phyloP scores from a whole-genome alignment of 2,329 filamentous ascomycete species.

The Hymenoscyphus occultus region DNA sequence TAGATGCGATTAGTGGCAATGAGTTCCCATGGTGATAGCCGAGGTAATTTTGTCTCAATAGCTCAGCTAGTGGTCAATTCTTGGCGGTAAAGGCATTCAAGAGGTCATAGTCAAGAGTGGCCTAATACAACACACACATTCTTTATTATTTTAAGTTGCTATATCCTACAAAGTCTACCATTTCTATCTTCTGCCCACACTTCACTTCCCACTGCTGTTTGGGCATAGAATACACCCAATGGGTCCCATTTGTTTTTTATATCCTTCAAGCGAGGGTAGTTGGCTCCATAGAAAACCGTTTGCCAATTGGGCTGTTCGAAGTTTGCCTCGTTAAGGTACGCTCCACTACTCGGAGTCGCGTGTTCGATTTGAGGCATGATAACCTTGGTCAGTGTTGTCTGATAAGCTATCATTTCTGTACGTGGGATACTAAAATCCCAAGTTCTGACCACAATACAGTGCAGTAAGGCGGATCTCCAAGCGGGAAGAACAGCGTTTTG shows the following conservation, averaged over 20 bases:
- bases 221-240: not conserved
- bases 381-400: conserved; percentile 36
- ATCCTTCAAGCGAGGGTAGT: conserved; percentile 42
- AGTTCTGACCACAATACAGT: conserved; percentile 16
- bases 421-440: conserved; percentile 37
- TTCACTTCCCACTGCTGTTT: not conserved
- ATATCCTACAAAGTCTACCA: not conserved
- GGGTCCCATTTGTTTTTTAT: not conserved
- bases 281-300: conserved; percentile 45
- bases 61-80: not conserved
- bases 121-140: not conserved
- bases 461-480: not conserved
- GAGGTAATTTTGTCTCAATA: not conserved
- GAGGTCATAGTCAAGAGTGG: not conserved
- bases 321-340: conserved; percentile 53
- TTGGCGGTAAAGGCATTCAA: too few species aligned
- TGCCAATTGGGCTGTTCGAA: conserved; percentile 44
- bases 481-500: not conserved
- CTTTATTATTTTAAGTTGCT: not conserved
- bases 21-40: conserved; percentile 5
- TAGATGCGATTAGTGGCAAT: conserved; percentile 2
- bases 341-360: conserved; percentile 42
- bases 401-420: conserved; percentile 30
- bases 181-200: not conserved
- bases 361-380: conserved; percentile 37